Evolutionary conservation across 345 rosid genomes (phyloP).

Genomic region (Citrus maxima): DNA sequence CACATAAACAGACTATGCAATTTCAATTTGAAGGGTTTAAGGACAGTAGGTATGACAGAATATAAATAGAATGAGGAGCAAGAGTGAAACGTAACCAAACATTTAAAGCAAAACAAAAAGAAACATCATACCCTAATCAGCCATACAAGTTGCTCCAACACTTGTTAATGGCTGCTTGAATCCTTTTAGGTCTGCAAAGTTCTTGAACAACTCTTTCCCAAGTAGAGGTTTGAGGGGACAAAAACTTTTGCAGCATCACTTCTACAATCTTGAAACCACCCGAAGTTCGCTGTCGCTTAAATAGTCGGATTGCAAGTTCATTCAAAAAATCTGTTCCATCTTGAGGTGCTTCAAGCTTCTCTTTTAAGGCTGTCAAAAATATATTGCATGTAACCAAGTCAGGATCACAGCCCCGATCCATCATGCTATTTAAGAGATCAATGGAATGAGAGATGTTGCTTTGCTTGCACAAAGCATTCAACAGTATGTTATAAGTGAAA

Average conservation of each 20-base stretch:
- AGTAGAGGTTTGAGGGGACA: conserved; percentile 58
- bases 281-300: conserved; percentile 52
- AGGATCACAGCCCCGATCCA: conserved; percentile 78
- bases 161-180: conserved; percentile 55
- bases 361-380: conserved; percentile 60
- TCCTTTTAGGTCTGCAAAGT: conserved; percentile 67
- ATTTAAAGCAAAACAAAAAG: not conserved
- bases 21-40: not conserved
- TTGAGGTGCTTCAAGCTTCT: conserved; percentile 66
- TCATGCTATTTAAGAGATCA: conserved; percentile 75
- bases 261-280: conserved; percentile 75
- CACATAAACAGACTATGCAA: not conserved
- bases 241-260: conserved; percentile 68
- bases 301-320: conserved; percentile 65
- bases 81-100: not conserved
- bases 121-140: conserved; percentile 27
- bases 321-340: conserved; percentile 75
- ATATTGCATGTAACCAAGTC: conserved; percentile 73
- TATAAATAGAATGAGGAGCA: not conserved
- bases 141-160: conserved; percentile 55
- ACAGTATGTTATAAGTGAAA: conserved; percentile 79
- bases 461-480: conserved; percentile 65
- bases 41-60: not conserved
- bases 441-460: conserved; percentile 60
- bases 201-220: conserved; percentile 66